Percentiles rank a stretch among this genome's conserved stretches.
Conservation (phyloP, 106 monocot genomes). For the Iris macrosiphon region DNA sequence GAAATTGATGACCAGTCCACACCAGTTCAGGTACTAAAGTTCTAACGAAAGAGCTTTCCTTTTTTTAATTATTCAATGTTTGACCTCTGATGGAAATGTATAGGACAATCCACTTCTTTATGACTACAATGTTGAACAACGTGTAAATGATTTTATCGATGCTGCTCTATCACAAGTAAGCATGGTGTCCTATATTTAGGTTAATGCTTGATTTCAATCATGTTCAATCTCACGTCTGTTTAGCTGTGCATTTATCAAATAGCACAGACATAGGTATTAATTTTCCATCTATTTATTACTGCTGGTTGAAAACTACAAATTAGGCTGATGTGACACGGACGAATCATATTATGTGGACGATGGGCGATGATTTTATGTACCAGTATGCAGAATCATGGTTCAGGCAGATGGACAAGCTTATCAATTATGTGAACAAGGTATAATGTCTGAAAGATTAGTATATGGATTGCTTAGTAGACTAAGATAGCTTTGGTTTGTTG, state of each 20-base stretch:
- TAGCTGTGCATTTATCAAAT: background rate
- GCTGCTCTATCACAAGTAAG: conserved; percentile 50
- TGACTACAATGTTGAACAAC: conserved; percentile 78
- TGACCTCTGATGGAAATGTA: conserved; percentile 10
- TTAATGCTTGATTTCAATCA: background rate
- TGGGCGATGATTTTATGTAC: conserved; percentile 59
- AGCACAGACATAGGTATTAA: too few relatives aligned
- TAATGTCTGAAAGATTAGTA: background rate
- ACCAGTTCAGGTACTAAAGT: conserved; percentile 36
- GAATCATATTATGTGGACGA: conserved; percentile 75
- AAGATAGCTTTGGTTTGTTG: too few relatives aligned
- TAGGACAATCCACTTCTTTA: conserved; percentile 67
- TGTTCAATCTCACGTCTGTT: background rate
- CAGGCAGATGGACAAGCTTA: conserved; percentile 59
- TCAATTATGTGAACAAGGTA: conserved; percentile 67
- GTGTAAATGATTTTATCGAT: conserved; percentile 74
- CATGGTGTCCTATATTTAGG: background rate
- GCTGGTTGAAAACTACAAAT: background rate
- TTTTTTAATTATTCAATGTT: too few relatives aligned
- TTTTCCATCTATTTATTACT: background rate
- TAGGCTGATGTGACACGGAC: conserved; percentile 54
- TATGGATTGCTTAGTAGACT: too few relatives aligned
- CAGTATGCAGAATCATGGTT: conserved; percentile 70
- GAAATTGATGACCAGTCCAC: conserved; percentile 20
- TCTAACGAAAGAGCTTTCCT: background rate